Evolutionary conservation across 2,329 filamentous ascomycete species (phyloP).

Genomic region (Gremmenia infestans): DNA sequence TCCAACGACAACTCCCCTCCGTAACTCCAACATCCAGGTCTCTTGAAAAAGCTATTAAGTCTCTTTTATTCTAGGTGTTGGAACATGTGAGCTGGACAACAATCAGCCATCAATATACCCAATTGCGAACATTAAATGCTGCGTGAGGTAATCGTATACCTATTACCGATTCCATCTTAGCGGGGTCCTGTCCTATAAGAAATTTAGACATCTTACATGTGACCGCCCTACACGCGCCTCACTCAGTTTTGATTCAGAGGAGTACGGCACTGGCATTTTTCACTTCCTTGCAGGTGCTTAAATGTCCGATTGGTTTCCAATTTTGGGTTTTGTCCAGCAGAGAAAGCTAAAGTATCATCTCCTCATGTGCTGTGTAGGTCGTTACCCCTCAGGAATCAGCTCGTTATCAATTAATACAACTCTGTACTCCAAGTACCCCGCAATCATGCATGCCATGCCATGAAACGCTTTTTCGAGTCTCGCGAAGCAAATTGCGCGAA

Average conservation of each 20-base stretch:
- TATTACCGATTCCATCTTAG: no score
- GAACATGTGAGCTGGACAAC: no score
- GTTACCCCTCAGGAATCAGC: not conserved
- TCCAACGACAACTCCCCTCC: not conserved
- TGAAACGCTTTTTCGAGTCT: not conserved
- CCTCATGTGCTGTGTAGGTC: not conserved
- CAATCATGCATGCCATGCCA: conserved; percentile 3
- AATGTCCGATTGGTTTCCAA: not conserved
- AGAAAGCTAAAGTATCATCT: no score
- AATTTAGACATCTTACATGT: not conserved
- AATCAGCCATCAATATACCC: not conserved
- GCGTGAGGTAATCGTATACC: no score
- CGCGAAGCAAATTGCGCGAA: not conserved
- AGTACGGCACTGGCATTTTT: not conserved
- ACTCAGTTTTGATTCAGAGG: not conserved
- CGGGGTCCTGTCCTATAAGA: no score
- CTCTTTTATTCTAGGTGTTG: no score
- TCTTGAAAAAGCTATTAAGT: not conserved
- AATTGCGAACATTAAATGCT: not conserved
- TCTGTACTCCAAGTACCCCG: conserved; percentile 1
- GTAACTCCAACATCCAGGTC: not conserved
- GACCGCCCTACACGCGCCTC: not conserved
- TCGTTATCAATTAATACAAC: not conserved
- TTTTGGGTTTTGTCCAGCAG: not conserved
- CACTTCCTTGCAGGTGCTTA: not conserved